Evolutionary conservation across 345 rosid genomes (phyloP).

Genomic region (Salix suchowensis): DNA sequence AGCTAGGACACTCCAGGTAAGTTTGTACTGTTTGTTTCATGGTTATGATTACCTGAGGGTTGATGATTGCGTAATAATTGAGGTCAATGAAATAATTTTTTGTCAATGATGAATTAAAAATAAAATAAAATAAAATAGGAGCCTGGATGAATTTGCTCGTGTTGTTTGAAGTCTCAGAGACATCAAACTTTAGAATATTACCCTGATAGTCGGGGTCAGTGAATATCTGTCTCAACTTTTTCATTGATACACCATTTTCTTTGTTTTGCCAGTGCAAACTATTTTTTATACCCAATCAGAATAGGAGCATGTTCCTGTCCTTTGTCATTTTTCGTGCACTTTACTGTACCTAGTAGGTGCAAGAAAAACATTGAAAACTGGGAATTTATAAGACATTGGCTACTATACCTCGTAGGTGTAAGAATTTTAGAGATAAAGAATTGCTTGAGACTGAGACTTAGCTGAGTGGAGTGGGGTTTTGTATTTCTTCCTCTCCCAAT

Average conservation of each 20-base stretch:
- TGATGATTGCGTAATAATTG: background rate
- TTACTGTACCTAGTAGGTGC: no score
- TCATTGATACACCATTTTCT: background rate
- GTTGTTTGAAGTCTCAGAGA: background rate
- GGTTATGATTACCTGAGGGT: background rate
- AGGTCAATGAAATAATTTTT: background rate
- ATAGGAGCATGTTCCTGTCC: background rate
- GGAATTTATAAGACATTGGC: no score
- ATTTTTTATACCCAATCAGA: background rate
- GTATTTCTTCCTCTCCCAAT: no score
- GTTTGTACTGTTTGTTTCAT: slow-evolving; percentile 18
- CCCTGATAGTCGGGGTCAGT: background rate
- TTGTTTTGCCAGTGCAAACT: background rate
- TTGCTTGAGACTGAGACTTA: no score
- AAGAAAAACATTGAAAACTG: no score
- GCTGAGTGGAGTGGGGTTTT: no score
- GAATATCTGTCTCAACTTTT: background rate
- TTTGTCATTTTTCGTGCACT: background rate
- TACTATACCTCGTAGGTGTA: no score
- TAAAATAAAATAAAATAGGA: background rate
- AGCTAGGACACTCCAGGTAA: slow-evolving; percentile 78
- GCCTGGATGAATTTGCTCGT: background rate
- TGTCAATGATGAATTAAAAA: background rate
- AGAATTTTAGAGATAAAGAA: no score
- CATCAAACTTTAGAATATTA: background rate